These are phyloP conservation scores for Lodderomyces oxycetoniae DNA, from an alignment of 1,139 yeast genomes.

Conservation along the genomic window DNA sequence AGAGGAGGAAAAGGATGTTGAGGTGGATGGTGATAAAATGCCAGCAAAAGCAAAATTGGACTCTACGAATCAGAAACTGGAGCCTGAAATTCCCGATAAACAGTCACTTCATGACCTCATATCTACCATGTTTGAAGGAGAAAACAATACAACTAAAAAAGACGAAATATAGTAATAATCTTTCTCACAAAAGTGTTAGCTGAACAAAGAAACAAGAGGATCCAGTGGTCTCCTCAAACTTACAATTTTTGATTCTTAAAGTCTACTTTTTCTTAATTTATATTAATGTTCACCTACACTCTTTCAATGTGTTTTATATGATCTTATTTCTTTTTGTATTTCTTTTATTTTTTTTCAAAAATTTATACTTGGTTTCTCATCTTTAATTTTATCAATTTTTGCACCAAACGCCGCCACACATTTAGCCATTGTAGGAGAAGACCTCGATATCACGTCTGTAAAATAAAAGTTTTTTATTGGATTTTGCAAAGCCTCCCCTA, in stretches of 20 bases:
- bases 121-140: slow-evolving; percentile 2
- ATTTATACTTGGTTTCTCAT: slow-evolving; percentile 43
- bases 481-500: slow-evolving; percentile 54
- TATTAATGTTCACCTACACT: not conserved
- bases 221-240: slow-evolving; percentile 7
- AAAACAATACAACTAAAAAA: not conserved
- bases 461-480: slow-evolving; percentile 82
- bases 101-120: slow-evolving; percentile 4
- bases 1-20: slow-evolving; percentile 11
- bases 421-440: slow-evolving; percentile 88
- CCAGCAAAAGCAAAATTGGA: not conserved
- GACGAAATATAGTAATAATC: not conserved
- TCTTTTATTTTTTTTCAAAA: slow-evolving; percentile 17
- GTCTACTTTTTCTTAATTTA: not conserved
- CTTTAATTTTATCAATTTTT: slow-evolving; percentile 54
- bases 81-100: slow-evolving; percentile 1
- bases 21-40: slow-evolving; percentile 3
- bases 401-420: slow-evolving; percentile 68
- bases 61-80: not conserved
- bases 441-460: slow-evolving; percentile 83
- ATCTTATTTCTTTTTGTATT: not conserved
- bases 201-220: slow-evolving; percentile 9
- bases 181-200: slow-evolving; percentile 11
- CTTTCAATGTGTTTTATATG: no score
- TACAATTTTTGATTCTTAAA: slow-evolving; percentile 4